These are phyloP conservation scores for Naegleria lovaniensis DNA, from an alignment of 208 protist species.

Conservation along the genomic window DNA sequence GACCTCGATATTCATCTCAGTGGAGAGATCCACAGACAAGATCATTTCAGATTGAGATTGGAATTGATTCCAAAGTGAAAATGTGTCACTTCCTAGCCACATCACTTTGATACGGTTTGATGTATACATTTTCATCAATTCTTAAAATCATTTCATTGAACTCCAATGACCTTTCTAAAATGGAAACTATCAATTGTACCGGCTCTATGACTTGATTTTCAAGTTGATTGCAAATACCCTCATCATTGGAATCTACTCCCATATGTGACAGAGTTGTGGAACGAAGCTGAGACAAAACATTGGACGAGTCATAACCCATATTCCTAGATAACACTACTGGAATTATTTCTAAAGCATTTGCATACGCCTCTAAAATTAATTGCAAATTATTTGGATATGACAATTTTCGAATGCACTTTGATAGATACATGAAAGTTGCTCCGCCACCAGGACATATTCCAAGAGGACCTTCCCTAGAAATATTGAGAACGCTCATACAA, in stretches of 20 bases:
- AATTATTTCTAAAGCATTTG: constrained; percentile 5
- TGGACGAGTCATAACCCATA: background rate
- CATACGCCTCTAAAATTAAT: background rate
- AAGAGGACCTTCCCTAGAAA: background rate
- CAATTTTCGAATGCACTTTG: background rate
- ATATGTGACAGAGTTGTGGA: too few relatives aligned
- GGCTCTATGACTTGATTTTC: background rate
- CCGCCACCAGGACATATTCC: background rate
- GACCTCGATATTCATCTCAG: too few relatives aligned
- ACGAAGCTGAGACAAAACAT: background rate
- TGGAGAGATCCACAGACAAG: too few relatives aligned
- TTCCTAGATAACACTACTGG: background rate
- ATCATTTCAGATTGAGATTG: too few relatives aligned
- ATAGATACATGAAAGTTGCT: background rate
- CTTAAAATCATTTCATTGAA: constrained; percentile 6
- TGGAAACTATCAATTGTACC: background rate
- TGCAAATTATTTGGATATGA: background rate
- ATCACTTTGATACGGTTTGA: background rate
- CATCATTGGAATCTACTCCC: background rate
- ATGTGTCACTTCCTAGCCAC: too few relatives aligned
- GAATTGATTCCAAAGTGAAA: too few relatives aligned
- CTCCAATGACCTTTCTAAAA: background rate
- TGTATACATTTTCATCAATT: constrained; percentile 18
- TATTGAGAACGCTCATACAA: constrained; percentile 71
- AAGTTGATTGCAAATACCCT: background rate